Conservation (phyloP, 371 early-diverging fungal species). For the Mucor plumbeus region DNA sequence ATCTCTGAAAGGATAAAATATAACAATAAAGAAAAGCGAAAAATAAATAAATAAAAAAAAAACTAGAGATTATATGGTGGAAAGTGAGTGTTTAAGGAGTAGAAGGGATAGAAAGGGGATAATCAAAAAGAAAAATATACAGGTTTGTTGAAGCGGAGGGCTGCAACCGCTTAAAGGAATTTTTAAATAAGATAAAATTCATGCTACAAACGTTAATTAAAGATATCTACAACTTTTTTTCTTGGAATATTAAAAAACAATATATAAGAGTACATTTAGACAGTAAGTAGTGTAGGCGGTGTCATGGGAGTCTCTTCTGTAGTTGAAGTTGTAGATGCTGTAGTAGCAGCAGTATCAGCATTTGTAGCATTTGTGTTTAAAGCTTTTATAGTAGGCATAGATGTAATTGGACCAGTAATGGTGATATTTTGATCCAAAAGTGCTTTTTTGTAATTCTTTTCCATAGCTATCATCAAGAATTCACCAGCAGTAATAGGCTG, state of each 20-base stretch:
- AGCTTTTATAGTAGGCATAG: neutral
- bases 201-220: conserved; percentile 6
- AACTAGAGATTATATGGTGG: neutral
- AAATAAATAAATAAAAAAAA: no score
- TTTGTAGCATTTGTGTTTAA: neutral
- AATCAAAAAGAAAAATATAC: conserved; percentile 21
- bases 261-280: neutral
- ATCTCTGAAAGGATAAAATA: neutral
- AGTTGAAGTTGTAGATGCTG: neutral
- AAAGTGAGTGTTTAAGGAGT: neutral
- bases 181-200: neutral
- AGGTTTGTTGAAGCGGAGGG: conserved; percentile 20
- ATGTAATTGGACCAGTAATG: neutral
- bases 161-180: conserved; percentile 3
- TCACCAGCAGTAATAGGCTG: conserved; percentile 33
- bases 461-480: conserved; percentile 30
- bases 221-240: conserved; percentile 10
- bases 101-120: neutral
- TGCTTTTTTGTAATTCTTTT: conserved; percentile 15
- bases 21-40: neutral
- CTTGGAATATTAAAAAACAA: neutral
- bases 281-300: neutral
- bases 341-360: neutral
- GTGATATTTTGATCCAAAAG: neutral
- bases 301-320: conserved; percentile 1